Evolutionary conservation across 352 stramenopile species (phyloP), one percentile per base, ranked within the genome.

Genomic region (Globisporangium irregulare): DNA sequence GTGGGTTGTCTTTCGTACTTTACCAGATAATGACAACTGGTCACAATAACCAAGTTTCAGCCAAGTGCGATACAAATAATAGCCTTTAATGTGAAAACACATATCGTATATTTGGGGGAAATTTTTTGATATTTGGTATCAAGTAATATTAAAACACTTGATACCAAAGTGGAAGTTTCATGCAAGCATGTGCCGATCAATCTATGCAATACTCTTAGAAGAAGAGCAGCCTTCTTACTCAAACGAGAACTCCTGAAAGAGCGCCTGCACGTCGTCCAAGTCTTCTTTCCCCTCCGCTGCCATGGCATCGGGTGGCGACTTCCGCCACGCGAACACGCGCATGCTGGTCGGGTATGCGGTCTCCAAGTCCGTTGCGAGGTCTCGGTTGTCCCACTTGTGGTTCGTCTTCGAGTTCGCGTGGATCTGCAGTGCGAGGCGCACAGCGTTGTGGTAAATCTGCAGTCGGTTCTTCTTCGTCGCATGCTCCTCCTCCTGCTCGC

Each of bases 381-480:
- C 58, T 54, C 64, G 58, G 22, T 58, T 46, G 38, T 71, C 22
- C 68, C 73, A 77, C 36, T 85, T 89, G 29, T 62, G 62, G 56
- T 89, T 87, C 9, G 67, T 77, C 34, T 71, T 70, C 15, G 77
- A 75, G 62, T 66, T 87, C n/a, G 50, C 64, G 46, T 89, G 76
- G 50, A 89, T 86, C 24, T 80, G 72, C 41, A 87, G 64, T 0
- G 81, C 79, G 46, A 89, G 51, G 0, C 76, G 48, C 10, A 84
- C 69, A 1, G 74, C 78, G 14, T 72, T 71, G 66, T 89, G 77
- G 67, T 89, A 89, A 14, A 87, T 77, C 59, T 72, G 55, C 46
- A 84, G 48, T 0, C 76, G 77, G 15, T 79, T 83, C 10, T 53
- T 25, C 61, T 76, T 75, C 10, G 4, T 22, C 18, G 43, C 34